Base-by-base conservation (phyloP, 2,329 filamentous ascomycete species). In the Leptographium procerum region DNA sequence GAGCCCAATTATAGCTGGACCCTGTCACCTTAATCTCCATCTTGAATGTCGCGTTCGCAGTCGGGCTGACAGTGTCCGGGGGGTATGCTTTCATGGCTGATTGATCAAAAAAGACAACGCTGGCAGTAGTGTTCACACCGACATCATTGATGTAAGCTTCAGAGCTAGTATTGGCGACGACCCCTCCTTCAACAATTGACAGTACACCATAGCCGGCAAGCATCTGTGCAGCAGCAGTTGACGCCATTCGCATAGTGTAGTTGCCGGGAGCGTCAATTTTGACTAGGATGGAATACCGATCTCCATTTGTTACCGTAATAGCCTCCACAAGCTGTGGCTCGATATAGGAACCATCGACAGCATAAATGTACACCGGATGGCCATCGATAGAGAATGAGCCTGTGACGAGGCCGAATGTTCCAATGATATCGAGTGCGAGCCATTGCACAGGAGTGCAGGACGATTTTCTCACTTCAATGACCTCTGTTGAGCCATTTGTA, bases 371-470 rank as follows among this genome's bases (percentile, higher is more conserved):
- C 68, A 82, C 70, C 24, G 75, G 71, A 57, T 79, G 76, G 58
- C 76, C 74, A 64, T 83, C 80, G 54, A 82, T 77, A 33, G 77
- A 76, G 61, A 77, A 72, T 7, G 70, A 63, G 3, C 71, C 71
- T 0, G 72, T 75, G 53, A 76, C 68, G 29, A 80, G 73, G 55
- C 75, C 73, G 55, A 77, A 72, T 2, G 77, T 71, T n/a, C 73
- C 77, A 59, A 85, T 75, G n/a, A 83, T 65, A 61, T 83, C 76
- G 16, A 85, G 68, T 9, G 79, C 78, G 0, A 77, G 65, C 80
- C 80, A 84, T 3, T 52, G 58, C 7, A 31, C 52, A 6, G 26
- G 7, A 2, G 22, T 28, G 57, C 62, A 56, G 8, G 45, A 2
- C 19, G 31, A 16, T 34, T 60, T 56, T 4, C 69, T 65, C 4